Evolutionary conservation across 352 stramenopile genomes (phyloP).

Genomic region (Globisporangium abappressorium): DNA sequence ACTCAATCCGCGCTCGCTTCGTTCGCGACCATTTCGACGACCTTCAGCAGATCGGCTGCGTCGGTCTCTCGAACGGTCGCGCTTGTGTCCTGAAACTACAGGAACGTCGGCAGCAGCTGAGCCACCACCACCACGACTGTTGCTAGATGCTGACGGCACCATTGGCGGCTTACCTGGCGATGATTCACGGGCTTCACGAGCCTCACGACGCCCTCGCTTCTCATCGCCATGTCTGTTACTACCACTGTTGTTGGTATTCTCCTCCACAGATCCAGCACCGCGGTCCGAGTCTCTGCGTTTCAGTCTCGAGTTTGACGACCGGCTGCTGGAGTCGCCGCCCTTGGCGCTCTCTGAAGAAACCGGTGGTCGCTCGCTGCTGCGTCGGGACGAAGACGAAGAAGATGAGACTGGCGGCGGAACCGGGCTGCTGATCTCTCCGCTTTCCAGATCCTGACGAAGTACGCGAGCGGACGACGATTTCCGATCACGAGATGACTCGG

Average conservation of each 20-base stretch:
- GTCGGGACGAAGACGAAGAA: slow-evolving; percentile 8
- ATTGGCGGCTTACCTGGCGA: slow-evolving; percentile 25
- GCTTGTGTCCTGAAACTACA: slow-evolving; percentile 22
- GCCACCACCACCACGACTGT: slow-evolving; percentile 11
- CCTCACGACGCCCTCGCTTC: slow-evolving; percentile 27
- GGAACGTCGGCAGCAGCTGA: slow-evolving; percentile 11
- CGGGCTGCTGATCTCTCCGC: slow-evolving; percentile 42
- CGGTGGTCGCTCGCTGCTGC: slow-evolving; percentile 14
- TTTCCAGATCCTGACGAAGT: slow-evolving; percentile 45
- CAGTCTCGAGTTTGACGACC: slow-evolving; percentile 10
- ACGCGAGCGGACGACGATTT: slow-evolving; percentile 17
- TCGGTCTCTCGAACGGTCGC: slow-evolving; percentile 27
- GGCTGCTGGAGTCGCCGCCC: neutral
- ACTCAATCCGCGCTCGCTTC: slow-evolving; percentile 23
- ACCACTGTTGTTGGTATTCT: slow-evolving; percentile 10
- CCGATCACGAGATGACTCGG: slow-evolving; percentile 12
- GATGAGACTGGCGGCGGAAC: neutral
- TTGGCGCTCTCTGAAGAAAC: neutral
- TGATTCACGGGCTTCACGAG: slow-evolving; percentile 22
- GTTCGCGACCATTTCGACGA: slow-evolving; percentile 32
- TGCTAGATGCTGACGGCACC: neutral
- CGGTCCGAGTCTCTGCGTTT: slow-evolving; percentile 29
- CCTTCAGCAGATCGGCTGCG: slow-evolving; percentile 40
- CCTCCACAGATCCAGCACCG: slow-evolving; percentile 7
- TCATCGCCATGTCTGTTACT: slow-evolving; percentile 30